Conservation (phyloP, 768 basidiomycete species). For the Fistulinella prunicolor region DNA sequence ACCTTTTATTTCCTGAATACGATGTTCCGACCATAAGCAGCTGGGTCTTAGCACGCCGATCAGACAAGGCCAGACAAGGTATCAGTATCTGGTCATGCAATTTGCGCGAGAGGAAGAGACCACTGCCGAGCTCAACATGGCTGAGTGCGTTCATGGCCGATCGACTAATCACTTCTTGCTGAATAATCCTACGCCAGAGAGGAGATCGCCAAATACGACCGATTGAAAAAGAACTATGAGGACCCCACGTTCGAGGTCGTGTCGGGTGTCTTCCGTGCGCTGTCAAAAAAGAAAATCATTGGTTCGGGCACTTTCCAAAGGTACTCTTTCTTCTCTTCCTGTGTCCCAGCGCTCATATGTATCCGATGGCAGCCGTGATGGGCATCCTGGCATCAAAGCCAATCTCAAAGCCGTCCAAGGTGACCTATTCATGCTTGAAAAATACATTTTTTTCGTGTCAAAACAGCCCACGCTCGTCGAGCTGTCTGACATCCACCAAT, state of each 20-base stretch:
- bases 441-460: conserved; percentile 96
- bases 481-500: conserved; percentile 84
- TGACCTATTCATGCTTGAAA: conserved; percentile 96
- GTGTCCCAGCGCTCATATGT: not conserved
- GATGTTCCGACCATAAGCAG: conserved; percentile 38
- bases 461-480: conserved; percentile 92
- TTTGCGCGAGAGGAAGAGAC: conserved; percentile 97
- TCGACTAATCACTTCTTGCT: not conserved
- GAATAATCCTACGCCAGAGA: conserved; percentile 45
- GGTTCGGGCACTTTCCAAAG: conserved; percentile 85
- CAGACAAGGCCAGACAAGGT: conserved; percentile 95
- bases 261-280: conserved; percentile 86
- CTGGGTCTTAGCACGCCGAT: conserved; percentile 91
- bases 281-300: conserved; percentile 89
- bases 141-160: conserved; percentile 58
- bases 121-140: conserved; percentile 90
- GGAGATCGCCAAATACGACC: conserved; percentile 73
- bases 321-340: conserved; percentile 35
- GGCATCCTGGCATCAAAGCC: conserved; percentile 94
- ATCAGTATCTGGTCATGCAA: conserved; percentile 98
- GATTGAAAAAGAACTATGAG: conserved; percentile 91
- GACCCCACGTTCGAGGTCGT: conserved; percentile 95
- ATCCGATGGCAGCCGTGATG: conserved; percentile 60
- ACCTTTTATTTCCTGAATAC: not conserved
- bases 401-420: conserved; percentile 97